phyloP scores from a whole-genome alignment of 148 eudicot genomes.

The Amaranthus palmeri region DNA sequence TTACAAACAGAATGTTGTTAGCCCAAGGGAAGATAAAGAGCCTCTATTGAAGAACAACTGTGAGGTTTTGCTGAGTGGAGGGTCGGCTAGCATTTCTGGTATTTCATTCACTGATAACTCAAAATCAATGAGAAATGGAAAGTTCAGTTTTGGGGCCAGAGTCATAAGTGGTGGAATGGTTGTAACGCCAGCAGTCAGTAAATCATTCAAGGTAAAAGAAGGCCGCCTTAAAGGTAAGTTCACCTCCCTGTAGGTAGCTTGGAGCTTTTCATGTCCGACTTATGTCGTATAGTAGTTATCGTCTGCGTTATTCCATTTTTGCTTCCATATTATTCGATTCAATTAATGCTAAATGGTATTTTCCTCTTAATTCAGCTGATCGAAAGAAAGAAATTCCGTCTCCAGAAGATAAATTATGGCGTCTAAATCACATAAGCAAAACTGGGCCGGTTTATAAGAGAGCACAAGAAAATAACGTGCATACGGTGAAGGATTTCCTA shows the following conservation, averaged over 20 bases:
- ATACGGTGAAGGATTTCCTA: conserved; percentile 35
- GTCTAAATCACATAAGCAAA: conserved; percentile 19
- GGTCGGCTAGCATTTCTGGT: conserved; percentile 36
- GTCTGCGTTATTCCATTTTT: background rate
- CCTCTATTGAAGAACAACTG: conserved; percentile 39
- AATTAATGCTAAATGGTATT: background rate
- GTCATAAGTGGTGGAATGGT: conserved; percentile 35
- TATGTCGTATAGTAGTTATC: too few species aligned
- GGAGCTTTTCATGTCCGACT: background rate
- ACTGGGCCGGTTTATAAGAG: conserved; percentile 13
- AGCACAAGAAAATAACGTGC: conserved; percentile 5
- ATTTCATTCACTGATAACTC: conserved; percentile 62
- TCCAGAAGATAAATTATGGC: conserved; percentile 25
- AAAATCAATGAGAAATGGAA: conserved; percentile 43
- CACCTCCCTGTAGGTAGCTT: background rate
- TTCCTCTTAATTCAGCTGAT: conserved; percentile 25
- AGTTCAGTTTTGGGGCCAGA: conserved; percentile 55
- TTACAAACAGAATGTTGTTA: conserved; percentile 31
- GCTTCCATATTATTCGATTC: background rate
- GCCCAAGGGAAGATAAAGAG: conserved; percentile 39
- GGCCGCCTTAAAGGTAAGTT: conserved; percentile 54
- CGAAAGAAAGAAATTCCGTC: conserved; percentile 25
- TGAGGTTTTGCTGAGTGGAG: conserved; percentile 30
- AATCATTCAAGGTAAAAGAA: conserved; percentile 55
- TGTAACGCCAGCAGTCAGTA: conserved; percentile 50